Percentiles rank a stretch among this genome's conserved stretches.
Evolutionary conservation across 1,284 basidiomycete genomes (phyloP).

Genomic region (Ceratobasidium papillatum): DNA sequence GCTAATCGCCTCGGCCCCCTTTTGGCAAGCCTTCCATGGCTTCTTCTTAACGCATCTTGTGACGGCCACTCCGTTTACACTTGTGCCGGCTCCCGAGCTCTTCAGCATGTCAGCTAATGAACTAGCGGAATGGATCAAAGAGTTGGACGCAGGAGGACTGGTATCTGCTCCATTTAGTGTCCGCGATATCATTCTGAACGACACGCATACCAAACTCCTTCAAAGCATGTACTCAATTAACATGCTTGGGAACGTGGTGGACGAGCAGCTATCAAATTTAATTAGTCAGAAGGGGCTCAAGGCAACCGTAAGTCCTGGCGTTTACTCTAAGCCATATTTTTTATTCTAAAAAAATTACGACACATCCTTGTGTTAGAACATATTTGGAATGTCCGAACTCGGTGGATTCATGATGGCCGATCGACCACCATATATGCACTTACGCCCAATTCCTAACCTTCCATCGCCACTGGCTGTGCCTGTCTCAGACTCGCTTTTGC

Average conservation of each 20-base stretch:
- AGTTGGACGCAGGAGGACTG: not conserved
- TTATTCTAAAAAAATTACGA: not conserved
- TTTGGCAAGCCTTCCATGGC: conserved; percentile 11
- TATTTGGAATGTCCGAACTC: not conserved
- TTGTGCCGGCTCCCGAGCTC: not conserved
- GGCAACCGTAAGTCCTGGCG: not conserved
- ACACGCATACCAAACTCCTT: not conserved
- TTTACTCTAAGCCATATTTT: no score
- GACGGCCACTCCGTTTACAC: not conserved
- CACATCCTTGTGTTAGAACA: not conserved
- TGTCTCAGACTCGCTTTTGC: not conserved
- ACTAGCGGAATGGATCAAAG: not conserved
- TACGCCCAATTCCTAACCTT: not conserved
- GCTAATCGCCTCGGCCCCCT: not conserved
- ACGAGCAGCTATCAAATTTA: not conserved
- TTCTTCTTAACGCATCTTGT: not conserved
- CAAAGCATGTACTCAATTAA: not conserved
- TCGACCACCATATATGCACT: not conserved
- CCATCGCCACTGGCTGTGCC: not conserved
- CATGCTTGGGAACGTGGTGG: not conserved
- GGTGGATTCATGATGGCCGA: not conserved
- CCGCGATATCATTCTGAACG: not conserved
- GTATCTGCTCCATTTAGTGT: not conserved
- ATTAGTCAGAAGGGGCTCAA: not conserved
- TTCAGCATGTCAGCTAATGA: not conserved